These are phyloP conservation scores for Mycothermus thermophilus DNA, from an alignment of 495 filamentous ascomycete genomes.

Conservation along the genomic window DNA sequence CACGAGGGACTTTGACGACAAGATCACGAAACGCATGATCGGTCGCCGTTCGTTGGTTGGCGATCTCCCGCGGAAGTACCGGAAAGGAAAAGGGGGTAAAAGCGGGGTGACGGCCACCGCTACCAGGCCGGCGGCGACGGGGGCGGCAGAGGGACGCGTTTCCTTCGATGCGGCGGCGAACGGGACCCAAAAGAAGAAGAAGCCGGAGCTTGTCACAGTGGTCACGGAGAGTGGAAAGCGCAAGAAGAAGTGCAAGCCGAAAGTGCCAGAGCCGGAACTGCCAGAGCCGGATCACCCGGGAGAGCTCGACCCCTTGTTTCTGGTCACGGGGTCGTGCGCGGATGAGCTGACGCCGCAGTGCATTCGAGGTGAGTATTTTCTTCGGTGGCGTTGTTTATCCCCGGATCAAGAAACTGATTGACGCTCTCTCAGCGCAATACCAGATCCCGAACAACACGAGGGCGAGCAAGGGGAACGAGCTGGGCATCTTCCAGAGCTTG, in stretches of 20 bases:
- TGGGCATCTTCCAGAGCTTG: slow-evolving; percentile 22
- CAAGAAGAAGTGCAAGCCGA: slow-evolving; percentile 7
- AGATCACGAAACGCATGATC: slow-evolving; percentile 6
- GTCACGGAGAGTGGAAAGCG: too few relatives aligned
- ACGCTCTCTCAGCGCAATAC: slow-evolving; percentile 16
- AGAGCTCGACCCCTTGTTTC: too few relatives aligned
- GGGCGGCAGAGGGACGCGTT: too few relatives aligned
- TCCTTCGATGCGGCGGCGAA: too few relatives aligned
- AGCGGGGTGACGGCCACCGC: too few relatives aligned
- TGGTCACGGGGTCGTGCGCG: slow-evolving; percentile 15
- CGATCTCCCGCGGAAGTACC: background rate
- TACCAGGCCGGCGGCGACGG: too few relatives aligned
- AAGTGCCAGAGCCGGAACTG: slow-evolving; percentile 2
- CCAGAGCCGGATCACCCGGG: too few relatives aligned
- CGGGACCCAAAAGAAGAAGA: too few relatives aligned
- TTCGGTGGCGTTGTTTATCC: too few relatives aligned
- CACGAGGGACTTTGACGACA: slow-evolving; percentile 5
- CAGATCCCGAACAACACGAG: slow-evolving; percentile 17
- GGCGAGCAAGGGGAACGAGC: slow-evolving; percentile 19
- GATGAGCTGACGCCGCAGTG: slow-evolving; percentile 21
- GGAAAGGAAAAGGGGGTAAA: background rate
- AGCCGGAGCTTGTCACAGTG: too few relatives aligned
- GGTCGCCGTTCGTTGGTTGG: background rate
- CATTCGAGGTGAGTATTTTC: slow-evolving; percentile 18
- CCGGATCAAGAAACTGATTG: too few relatives aligned